Base-by-base conservation (phyloP, 345 rosid species). In the Pugionium cornutum region DNA sequence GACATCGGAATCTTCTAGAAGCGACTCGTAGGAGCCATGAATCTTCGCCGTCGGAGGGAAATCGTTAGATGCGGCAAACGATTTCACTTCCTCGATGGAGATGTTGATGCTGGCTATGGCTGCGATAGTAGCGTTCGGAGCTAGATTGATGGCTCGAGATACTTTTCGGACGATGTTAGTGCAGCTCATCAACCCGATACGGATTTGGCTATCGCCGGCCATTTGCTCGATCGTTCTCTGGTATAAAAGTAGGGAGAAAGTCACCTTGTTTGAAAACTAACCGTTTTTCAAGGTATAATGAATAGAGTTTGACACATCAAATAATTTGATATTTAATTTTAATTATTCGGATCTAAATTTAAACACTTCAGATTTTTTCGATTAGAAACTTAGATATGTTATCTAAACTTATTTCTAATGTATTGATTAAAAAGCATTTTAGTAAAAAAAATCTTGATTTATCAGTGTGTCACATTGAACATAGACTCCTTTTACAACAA, bases 131-230 rank as follows among this genome's bases (percentile, higher is more conserved):
- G 96, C 83, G 82, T 89, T 86, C 0, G 95, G 92, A 31, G 90
- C 82, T 2, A 85, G 67, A 2, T 26, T 62, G 2, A 89, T 87
- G 25, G 96, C 96, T 0, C 95, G 79, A 7, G 82, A 74, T 52
- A 91, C 52, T 75, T 91, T 91, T 4, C 89, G 79, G 29, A 95
- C 95, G 1, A 85, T 89, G 2, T 81, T 85, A 1, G 83, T 85
- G 70, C 92, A 87, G 43, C 96, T 95, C 18, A 89, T 44, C 25
- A 91, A 66, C 35, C 98, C 98, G 66, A 91, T 63, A 1, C 78
- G 66, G 81, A 86, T 70, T 5, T 37, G 54, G 6, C 27, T 10
- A 31, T 66, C 76, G 11, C 73, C 80, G 47, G 63, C 58, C 53
- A 30, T 80, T 55, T 53, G 30, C 30, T 48, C 0, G 9, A 9